phyloP scores from a whole-genome alignment of 2,329 filamentous ascomycete species.

The Lojkania enalia region DNA sequence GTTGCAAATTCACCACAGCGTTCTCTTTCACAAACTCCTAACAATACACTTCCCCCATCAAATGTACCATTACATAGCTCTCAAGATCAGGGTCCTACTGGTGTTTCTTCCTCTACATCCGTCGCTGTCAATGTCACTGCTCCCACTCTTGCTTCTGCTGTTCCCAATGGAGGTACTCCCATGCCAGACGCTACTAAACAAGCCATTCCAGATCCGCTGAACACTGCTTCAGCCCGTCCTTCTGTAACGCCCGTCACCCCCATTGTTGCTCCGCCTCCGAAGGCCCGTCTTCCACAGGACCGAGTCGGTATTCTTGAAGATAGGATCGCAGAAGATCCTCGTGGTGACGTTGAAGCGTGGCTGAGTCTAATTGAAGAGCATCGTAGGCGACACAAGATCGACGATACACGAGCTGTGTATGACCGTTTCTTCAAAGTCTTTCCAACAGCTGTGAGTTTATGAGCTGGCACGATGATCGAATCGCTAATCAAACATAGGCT shows the following conservation, averaged over 20 bases:
- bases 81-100: slow-evolving; percentile 53
- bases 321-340: slow-evolving; percentile 87
- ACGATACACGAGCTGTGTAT: slow-evolving; percentile 78
- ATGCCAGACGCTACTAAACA: slow-evolving; percentile 42
- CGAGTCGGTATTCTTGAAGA: slow-evolving; percentile 82
- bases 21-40: slow-evolving; percentile 60
- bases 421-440: slow-evolving; percentile 87
- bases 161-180: slow-evolving; percentile 49
- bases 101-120: slow-evolving; percentile 43
- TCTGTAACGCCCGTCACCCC: slow-evolving; percentile 47
- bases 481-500: slow-evolving; percentile 67
- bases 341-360: slow-evolving; percentile 93
- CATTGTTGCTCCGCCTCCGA: slow-evolving; percentile 39
- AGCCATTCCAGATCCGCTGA: slow-evolving; percentile 32
- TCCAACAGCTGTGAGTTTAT: slow-evolving; percentile 82
- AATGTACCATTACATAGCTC: slow-evolving; percentile 65
- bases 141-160: slow-evolving; percentile 56
- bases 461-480: neutral
- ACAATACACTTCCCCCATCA: slow-evolving; percentile 57
- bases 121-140: slow-evolving; percentile 48
- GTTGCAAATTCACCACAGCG: slow-evolving; percentile 56
- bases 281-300: slow-evolving; percentile 69
- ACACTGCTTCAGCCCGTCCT: slow-evolving; percentile 35
- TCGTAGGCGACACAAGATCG: slow-evolving; percentile 76
- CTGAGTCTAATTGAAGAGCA: slow-evolving; percentile 83